Evolutionary conservation across 2,329 filamentous ascomycete genomes (phyloP).

Genomic region (Dactylellina parvicollis): DNA sequence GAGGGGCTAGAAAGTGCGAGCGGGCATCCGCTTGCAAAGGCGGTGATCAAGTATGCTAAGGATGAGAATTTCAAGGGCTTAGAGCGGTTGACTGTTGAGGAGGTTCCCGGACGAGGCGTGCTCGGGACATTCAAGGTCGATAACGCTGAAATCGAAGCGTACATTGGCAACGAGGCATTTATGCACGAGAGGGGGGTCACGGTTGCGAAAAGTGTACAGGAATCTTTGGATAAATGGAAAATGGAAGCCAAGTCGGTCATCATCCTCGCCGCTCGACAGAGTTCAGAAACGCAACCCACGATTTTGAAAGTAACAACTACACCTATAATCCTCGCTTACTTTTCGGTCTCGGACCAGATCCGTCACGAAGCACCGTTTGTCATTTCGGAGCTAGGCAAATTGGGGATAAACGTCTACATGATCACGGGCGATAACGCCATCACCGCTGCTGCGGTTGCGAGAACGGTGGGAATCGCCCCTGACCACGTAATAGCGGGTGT

Average conservation of each 20-base stretch:
- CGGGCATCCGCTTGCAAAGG: conserved; percentile 78
- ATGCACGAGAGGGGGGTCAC: conserved; percentile 64
- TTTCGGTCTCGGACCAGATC: conserved; percentile 83
- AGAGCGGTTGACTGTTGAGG: conserved; percentile 65
- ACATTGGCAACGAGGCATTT: conserved; percentile 79
- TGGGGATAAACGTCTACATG: conserved; percentile 84
- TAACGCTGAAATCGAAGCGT: conserved; percentile 64
- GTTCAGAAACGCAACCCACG: not conserved
- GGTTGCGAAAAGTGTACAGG: conserved; percentile 12
- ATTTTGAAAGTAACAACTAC: conserved; percentile 56
- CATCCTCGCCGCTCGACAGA: conserved; percentile 33
- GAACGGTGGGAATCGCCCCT: conserved; percentile 76
- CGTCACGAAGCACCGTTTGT: conserved; percentile 76
- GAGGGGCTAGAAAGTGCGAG: conserved; percentile 75
- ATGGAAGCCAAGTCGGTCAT: conserved; percentile 72
- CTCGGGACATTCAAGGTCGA: conserved; percentile 66
- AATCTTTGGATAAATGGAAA: conserved; percentile 66
- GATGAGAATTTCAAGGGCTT: conserved; percentile 58
- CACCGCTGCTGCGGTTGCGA: conserved; percentile 83
- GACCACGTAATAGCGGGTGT: conserved; percentile 86
- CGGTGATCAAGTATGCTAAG: conserved; percentile 72
- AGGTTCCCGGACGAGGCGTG: conserved; percentile 77
- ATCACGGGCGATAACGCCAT: conserved; percentile 87
- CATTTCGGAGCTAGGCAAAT: conserved; percentile 71
- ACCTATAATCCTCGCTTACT: conserved; percentile 68